Evolutionary conservation across 495 filamentous ascomycete genomes (phyloP).

Genomic region (Neurospora sp.): DNA sequence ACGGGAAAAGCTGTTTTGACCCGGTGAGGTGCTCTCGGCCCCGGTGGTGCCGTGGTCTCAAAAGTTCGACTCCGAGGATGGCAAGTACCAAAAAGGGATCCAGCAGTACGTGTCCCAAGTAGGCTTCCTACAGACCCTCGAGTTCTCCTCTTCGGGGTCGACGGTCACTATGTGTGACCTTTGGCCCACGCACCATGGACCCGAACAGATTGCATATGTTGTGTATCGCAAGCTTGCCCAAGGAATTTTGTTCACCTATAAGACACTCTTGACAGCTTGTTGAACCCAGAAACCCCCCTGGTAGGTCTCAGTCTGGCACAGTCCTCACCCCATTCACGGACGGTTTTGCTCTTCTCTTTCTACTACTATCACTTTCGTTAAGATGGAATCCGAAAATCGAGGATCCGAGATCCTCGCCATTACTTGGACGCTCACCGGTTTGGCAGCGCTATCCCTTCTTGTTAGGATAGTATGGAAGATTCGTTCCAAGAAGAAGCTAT

Average conservation of each 20-base stretch:
- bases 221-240: background rate
- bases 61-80: background rate
- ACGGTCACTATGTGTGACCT: background rate
- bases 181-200: background rate
- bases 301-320: background rate
- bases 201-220: background rate
- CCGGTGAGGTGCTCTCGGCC: background rate
- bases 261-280: background rate
- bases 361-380: background rate
- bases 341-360: background rate
- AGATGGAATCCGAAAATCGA: constrained; percentile 11
- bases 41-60: background rate
- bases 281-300: background rate
- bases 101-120: background rate
- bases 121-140: background rate
- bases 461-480: constrained; percentile 25
- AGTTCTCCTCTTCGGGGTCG: background rate
- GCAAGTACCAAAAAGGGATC: background rate
- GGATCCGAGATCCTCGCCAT: constrained; percentile 12
- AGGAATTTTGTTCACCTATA: background rate
- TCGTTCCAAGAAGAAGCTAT: constrained; percentile 13
- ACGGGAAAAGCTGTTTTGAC: background rate
- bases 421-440: constrained; percentile 15
- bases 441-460: constrained; percentile 19
- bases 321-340: background rate